Base-by-base conservation (phyloP, 805 yeast genomes). In the Kluyveromyces starmeri region DNA sequence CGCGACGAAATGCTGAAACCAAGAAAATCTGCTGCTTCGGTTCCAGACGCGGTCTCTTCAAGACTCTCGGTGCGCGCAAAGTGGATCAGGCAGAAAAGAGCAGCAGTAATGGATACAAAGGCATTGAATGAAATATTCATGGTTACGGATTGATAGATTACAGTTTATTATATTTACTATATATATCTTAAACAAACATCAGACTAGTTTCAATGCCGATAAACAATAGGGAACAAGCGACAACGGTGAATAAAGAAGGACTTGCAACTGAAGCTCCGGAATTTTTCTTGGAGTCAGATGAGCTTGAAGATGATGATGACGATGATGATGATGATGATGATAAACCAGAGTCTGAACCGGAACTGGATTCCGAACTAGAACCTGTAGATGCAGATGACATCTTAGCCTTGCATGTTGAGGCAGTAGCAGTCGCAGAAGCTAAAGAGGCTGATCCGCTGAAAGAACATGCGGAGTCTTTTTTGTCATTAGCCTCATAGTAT, bases 111-210 rank as follows among this genome's bases (percentile, higher is more conserved):
- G 77, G 97, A 89, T 54, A 71, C 81, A 2, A 78, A 84, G 55
- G 86, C 95, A 10, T 68, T 89, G 42, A 85, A 83, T 47, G 97
- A 89, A 59, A 89, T 89, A 38, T 83, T 89, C 53, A 89, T 89
- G 96, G 73, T 86, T 30, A 65, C 80, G 18, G 70, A 67, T 42
- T 34, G 31, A 24, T 22, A 20, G 10, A 14, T 27, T 15, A 16
- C 27, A 11, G 27, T 18, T 20, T 31, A 47, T 46, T 23, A 13
- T 11, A 11, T 24, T 39, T 48, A 54, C 18, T 28, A 17, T 22
- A 21, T 29, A 8, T 12, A 19, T 18, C 10, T 20, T 28, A 53
- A 40, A 45, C 62, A 45, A 46, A 59, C 43, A 42, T 61, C 47
- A 40, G 70, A 53, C 48, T 48, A 37, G 64, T 47, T 16, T 76